Base-by-base conservation (phyloP, 768 basidiomycete genomes). In the Pisolithus albus region DNA sequence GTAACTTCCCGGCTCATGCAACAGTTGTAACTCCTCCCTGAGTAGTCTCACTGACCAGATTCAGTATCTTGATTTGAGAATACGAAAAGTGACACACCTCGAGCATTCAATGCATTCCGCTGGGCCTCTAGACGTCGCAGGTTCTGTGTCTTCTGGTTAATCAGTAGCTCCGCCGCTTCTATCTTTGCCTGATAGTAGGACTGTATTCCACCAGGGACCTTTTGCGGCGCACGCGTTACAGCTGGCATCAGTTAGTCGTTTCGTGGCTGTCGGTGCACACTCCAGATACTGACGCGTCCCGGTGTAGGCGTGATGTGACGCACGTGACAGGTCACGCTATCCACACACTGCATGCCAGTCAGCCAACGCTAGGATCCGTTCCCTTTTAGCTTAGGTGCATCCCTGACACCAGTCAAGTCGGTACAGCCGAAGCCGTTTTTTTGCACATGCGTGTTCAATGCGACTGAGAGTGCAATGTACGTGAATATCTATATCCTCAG, bases 71-170 rank as follows among this genome's bases (percentile, higher is more conserved):
- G 1, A 15, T 19, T 43, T 9, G n/a, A 21, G 18, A 24, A 7
- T 10, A 23, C 13, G 15, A 21, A 36, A 19, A 28, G 7, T 44
- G 26, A 13, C 62, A 78, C 52, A 93, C 93, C 93, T 77, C 92
- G 75, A 13, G 94, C 92, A 68, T 99, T 98, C 53, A 99, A 70
- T 8, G 95, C 91, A 79, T 99, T 99, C 54, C 96, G 78, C 66
- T 97, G 94, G 7, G 95, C 96, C 72, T 99, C 95, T 61, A 98
- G 72, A 51, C 95, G 88, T 21, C 95, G 78, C 50, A 99, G 66
- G 71, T 98, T 97, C 75, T 97, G 93, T 0, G 94, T 96, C 69
- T 93, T 95, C 70, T 92, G 84, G 70, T 94, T 96, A 57, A 97
- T 96, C 39, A 88, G 78, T 26, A 96, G 76, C 61, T 98, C 95